Evolutionary conservation across 352 stramenopile genomes (phyloP).

Genomic region (Globisporangium acanthophoron): DNA sequence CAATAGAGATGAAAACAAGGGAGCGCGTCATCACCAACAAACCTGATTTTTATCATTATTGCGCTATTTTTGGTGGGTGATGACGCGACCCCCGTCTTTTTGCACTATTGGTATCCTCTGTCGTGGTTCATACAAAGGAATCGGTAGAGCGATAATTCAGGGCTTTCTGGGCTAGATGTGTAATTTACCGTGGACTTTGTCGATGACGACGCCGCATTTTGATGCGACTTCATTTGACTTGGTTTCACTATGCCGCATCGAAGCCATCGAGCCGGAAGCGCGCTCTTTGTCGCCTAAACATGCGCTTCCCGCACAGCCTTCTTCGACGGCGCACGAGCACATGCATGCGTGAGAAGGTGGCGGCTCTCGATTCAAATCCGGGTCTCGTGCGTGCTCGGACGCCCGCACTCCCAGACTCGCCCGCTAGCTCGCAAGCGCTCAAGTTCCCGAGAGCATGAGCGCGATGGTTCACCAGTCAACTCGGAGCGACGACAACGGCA

Average conservation of each 20-base stretch:
- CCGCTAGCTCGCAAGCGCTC: not conserved
- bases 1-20: not conserved
- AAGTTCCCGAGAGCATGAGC: not conserved
- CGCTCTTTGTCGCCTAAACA: slow-evolving; percentile 8
- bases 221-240: not conserved
- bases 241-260: not conserved
- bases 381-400: not conserved
- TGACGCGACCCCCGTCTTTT: not conserved
- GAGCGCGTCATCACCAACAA: not conserved
- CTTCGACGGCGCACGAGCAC: not conserved
- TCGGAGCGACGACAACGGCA: not conserved
- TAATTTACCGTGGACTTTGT: too few species aligned
- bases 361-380: too few species aligned
- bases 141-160: too few species aligned
- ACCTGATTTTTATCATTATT: not conserved
- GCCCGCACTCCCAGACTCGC: not conserved
- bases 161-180: too few species aligned
- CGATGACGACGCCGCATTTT: not conserved
- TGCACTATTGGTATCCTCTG: too few species aligned
- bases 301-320: slow-evolving; percentile 1
- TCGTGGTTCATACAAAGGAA: too few species aligned
- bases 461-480: not conserved
- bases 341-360: not conserved
- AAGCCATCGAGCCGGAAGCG: not conserved
- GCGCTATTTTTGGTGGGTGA: not conserved